Evolutionary conservation across 2,329 filamentous ascomycete genomes (phyloP).

Genomic region (Alternaria consortialis): DNA sequence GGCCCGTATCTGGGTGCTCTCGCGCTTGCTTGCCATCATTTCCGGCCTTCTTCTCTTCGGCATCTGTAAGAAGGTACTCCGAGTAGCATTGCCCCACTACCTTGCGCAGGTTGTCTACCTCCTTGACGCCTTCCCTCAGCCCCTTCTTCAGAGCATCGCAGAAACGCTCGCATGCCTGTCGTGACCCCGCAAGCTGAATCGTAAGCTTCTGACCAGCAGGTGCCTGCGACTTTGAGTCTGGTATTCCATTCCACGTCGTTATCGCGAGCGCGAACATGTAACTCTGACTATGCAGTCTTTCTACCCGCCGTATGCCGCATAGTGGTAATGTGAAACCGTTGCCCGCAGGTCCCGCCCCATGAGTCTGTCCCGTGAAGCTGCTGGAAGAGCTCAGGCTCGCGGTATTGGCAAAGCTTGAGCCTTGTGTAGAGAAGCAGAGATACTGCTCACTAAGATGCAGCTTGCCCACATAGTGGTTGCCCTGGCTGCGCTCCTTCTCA

Average conservation of each 20-base stretch:
- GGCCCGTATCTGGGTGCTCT: conserved; percentile 85
- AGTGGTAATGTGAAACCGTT: conserved; percentile 96
- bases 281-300: conserved; percentile 90
- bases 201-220: conserved; percentile 82
- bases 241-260: conserved; percentile 85
- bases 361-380: conserved; percentile 89
- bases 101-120: conserved; percentile 82
- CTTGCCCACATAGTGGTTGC: conserved; percentile 90
- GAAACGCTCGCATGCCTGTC: conserved; percentile 90
- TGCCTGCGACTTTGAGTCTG: conserved; percentile 54
- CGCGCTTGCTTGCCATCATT: conserved; percentile 55
- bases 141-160: conserved; percentile 95
- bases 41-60: conserved; percentile 46
- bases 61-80: conserved; percentile 61
- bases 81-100: conserved; percentile 90
- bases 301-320: conserved; percentile 89
- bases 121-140: conserved; percentile 84
- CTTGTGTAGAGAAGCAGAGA: conserved; percentile 95
- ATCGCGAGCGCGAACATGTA: conserved; percentile 93
- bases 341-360: conserved; percentile 89
- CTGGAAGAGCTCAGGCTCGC: conserved; percentile 82
- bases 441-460: conserved; percentile 94
- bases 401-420: conserved; percentile 83
- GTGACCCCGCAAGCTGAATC: conserved; percentile 86
- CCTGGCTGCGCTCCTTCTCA: conserved; percentile 72